Evolutionary conservation across 2,329 filamentous ascomycete genomes (phyloP), one percentile per base, ranked within the genome.

Genomic region (Trichoderma sp.): DNA sequence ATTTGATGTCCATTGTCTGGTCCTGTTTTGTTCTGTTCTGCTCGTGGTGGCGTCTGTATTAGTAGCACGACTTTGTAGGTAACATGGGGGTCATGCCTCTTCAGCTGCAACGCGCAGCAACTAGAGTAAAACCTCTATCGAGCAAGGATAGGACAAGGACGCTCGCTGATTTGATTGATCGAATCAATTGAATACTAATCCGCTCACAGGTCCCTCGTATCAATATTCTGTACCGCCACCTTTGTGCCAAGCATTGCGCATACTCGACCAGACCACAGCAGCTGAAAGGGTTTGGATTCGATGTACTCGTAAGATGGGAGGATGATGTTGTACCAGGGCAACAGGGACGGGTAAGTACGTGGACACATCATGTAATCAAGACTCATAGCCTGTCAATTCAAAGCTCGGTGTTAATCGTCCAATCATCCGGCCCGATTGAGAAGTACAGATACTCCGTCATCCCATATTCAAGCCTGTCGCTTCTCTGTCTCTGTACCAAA

Each of bases 351-450:
- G 36, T 6, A 39, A 39, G 36, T 39, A 39, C 36, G 36, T 17
- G 36, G 36, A 39, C 36, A 39, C 36, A 47, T 20, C 43, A 50
- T 6, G 43, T 23, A 50, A 50, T 50, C 43, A 50, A 12, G 43
- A 50, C 43, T 50, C 43, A 50, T 50, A 23, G 32, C 32, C 30
- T 39, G 9, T 47, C 39, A 12, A 20, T 20, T n/a, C 43, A 47
- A 20, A n/a, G 39, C 39, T 6, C 15, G 6, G 36, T 6, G n/a
- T n/a, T n/a, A n/a, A n/a, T n/a, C n/a, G 43, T 43, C 43, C 17
- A n/a, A 65, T 65, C 50, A 47, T 20, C 43, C 62, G 63, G 63
- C 28, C 63, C 63, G 63, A 65, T 65, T 65, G 63, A 36, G 12
- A 65, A 23, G 61, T 47, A 63, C 36, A 30, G 61, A 11, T 47